These are phyloP conservation scores for Apiospora aurea DNA, from an alignment of 2,329 filamentous ascomycete genomes.

Conservation along the genomic window DNA sequence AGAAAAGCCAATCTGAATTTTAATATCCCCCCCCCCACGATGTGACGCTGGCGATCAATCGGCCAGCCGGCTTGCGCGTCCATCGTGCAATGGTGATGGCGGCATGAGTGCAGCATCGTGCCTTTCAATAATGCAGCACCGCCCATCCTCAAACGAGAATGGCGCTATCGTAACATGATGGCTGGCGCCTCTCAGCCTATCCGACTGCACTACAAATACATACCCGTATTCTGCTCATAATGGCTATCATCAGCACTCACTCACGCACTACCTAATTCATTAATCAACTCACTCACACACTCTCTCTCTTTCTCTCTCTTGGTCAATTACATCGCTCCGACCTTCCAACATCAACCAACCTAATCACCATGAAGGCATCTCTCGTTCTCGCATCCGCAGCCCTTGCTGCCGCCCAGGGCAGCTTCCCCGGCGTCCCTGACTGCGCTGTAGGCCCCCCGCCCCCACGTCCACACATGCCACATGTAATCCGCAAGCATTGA, in stretches of 20 bases:
- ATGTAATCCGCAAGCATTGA: not conserved
- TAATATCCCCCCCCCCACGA: too few relatives aligned
- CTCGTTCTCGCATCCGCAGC: conserved; percentile 3
- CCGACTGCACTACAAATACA: not conserved
- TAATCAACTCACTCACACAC: not conserved
- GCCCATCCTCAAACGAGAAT: conserved; percentile 1
- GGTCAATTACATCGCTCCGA: not conserved
- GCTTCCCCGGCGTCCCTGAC: conserved; percentile 11
- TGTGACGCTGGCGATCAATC: not conserved
- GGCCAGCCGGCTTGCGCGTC: not conserved
- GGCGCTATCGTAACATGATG: conserved; percentile 7
- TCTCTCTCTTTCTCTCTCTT: not conserved
- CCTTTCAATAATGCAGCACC: conserved; percentile 3
- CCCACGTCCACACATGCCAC: not conserved
- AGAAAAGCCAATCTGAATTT: not conserved
- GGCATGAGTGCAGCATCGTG: not conserved
- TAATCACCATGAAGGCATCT: conserved; percentile 16
- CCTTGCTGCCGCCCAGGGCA: conserved; percentile 8
- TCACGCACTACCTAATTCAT: not conserved
- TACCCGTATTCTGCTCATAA: not conserved
- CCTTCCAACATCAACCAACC: not conserved
- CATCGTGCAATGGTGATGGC: conserved; percentile 9
- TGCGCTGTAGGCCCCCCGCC: not conserved
- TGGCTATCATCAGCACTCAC: conserved; percentile 4
- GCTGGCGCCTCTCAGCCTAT: not conserved